These are phyloP conservation scores for Fraxinus paxiana DNA, from an alignment of 305 asterid species.

Conservation along the genomic window DNA sequence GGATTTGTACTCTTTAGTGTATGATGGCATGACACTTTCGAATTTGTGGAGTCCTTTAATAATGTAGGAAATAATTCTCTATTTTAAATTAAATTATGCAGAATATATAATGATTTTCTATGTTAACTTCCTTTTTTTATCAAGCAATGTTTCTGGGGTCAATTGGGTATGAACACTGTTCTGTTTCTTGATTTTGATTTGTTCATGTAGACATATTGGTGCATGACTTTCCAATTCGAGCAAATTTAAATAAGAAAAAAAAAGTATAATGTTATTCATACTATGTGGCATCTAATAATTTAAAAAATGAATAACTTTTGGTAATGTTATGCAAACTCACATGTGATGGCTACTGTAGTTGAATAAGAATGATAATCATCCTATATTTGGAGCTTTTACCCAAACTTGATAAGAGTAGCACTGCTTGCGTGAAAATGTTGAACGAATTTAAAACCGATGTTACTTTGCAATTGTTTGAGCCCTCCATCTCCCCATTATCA, in stretches of 20 bases:
- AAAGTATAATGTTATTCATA: no score
- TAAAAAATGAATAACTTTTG: no score
- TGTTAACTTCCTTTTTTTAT: neutral
- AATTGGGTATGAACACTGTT: neutral
- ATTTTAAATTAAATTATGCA: no score
- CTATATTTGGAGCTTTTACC: neutral
- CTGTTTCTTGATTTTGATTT: neutral
- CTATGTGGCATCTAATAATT: no score
- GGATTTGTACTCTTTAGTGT: neutral
- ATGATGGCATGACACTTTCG: no score
- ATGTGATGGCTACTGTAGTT: no score
- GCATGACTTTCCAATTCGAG: neutral
- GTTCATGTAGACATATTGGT: neutral
- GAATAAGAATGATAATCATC: no score
- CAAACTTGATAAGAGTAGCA: neutral
- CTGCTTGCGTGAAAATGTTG: neutral
- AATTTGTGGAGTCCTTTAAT: no score
- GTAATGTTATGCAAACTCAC: no score
- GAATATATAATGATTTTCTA: neutral
- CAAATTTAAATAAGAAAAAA: neutral
- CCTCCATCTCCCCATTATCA: neutral
- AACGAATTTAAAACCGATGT: neutral
- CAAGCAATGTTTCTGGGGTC: neutral
- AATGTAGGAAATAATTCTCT: no score
- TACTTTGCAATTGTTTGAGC: neutral